Evolutionary conservation across 257 asterid genomes (phyloP).

Genomic region (Solanum sitiens): DNA sequence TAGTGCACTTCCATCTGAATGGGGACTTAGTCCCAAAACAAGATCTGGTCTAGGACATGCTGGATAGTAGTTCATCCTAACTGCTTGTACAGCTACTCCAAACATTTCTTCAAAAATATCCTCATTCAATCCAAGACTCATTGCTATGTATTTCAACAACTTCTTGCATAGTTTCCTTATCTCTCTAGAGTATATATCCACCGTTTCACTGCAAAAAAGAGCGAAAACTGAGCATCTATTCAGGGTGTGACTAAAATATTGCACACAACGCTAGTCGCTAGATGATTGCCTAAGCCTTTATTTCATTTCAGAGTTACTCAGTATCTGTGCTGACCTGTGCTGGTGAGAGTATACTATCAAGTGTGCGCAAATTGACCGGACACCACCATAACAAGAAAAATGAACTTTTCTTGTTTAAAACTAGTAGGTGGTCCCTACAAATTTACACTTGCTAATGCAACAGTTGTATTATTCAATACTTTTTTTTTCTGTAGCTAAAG

Average conservation of each 20-base stretch:
- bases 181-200: constrained; percentile 57
- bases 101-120: constrained; percentile 71
- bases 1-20: constrained; percentile 96
- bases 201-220: constrained; percentile 39
- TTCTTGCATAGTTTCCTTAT: constrained; percentile 74
- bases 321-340: neutral
- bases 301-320: neutral
- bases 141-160: constrained; percentile 57
- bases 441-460: neutral
- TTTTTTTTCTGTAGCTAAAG: neutral
- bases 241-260: neutral
- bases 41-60: constrained; percentile 94
- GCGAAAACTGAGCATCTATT: neutral
- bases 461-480: neutral
- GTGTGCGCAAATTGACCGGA: neutral
- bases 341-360: neutral
- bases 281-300: neutral
- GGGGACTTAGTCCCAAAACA: constrained; percentile 87
- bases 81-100: constrained; percentile 84
- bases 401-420: neutral
- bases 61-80: constrained; percentile 93
- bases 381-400: neutral
- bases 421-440: neutral
- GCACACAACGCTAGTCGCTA: neutral
- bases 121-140: constrained; percentile 30